Base-by-base conservation (phyloP, 129 eudicot genomes). In the Artemisia argyi region DNA sequence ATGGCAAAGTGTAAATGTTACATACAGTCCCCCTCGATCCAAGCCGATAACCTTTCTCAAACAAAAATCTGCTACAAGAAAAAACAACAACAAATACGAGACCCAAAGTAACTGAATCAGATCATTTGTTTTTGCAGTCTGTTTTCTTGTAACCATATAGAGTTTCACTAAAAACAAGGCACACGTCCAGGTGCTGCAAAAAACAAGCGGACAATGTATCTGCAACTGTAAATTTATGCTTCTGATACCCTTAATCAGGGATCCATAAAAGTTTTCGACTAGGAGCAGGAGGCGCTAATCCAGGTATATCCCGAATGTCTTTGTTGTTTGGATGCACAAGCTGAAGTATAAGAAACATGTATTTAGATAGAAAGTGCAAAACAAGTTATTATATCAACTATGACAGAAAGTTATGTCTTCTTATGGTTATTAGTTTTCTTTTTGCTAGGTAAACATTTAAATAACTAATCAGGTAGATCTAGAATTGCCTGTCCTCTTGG, bases 261-360 rank as follows among this genome's bases (percentile, higher is more conserved):
- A 66, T 69, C 89, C 95, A 89, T 28, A 92, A 81, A 67, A 92
- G 81, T 72, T 48, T 87, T 73, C 98, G 88, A 58, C 67, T 71
- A n/a, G 80, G 89, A 55, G 77, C 98, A 3, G 98, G 98, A 79
- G 98, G 98, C 14, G 95, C 98, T 51, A 93, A 81, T 76, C 98
- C 95, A 14, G 98, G 98, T 35, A 89, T 87, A 69, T 87, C 98
- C 54, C 79, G 87, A 51, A 83, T 89, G 83, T 89, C 92, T 69
- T 87, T 82, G 88, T 87, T 89, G 55, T 82, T 12, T 35, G 98
- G 98, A 74, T 85, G 74, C 71, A 93, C 96, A 49, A 93, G 74
- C 98, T 93, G 98, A 73, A 53, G 46, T 39, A 39, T 39, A 39
- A 39, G 46, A 39, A 39, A 39, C 2, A 39, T 39, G 11, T 39